These are phyloP conservation scores for Penicillium janthinellum DNA, from an alignment of 2,329 filamentous ascomycete genomes.

Conservation along the genomic window DNA sequence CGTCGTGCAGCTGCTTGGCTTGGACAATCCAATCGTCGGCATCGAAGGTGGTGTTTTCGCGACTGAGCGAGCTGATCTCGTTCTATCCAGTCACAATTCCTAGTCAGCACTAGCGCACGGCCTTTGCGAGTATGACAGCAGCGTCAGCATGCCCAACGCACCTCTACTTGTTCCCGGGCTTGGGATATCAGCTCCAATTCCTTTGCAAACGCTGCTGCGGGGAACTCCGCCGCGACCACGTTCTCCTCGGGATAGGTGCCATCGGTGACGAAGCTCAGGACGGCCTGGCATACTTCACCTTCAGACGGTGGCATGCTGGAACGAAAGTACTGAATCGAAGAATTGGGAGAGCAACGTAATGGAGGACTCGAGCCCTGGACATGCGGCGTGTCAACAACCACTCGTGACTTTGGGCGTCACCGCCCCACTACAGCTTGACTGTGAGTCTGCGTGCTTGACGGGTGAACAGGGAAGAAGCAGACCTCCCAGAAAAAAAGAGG, in stretches of 20 bases:
- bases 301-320: slow-evolving; percentile 37
- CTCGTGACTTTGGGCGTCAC: slow-evolving; percentile 38
- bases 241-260: slow-evolving; percentile 61
- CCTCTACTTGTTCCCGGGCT: slow-evolving; percentile 58
- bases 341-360: not conserved
- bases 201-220: slow-evolving; percentile 50
- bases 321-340: slow-evolving; percentile 26
- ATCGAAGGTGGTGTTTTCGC: slow-evolving; percentile 73
- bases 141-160: slow-evolving; percentile 26
- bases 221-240: slow-evolving; percentile 56
- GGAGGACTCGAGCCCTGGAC: slow-evolving; percentile 5
- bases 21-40: slow-evolving; percentile 85
- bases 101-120: slow-evolving; percentile 12
- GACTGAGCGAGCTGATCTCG: slow-evolving; percentile 75
- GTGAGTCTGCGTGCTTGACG: not conserved
- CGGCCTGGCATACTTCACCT: slow-evolving; percentile 56
- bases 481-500: slow-evolving; percentile 1
- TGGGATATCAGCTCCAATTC: slow-evolving; percentile 55
- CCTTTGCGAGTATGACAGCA: not conserved
- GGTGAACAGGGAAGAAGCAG: not conserved
- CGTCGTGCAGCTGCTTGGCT: slow-evolving; percentile 79
- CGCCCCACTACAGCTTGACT: slow-evolving; percentile 23
- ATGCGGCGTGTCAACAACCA: slow-evolving; percentile 27
- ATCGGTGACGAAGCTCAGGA: slow-evolving; percentile 65
- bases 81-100: slow-evolving; percentile 46